Conservation (phyloP, 148 eudicot species). For the Pouteria glomerata region DNA sequence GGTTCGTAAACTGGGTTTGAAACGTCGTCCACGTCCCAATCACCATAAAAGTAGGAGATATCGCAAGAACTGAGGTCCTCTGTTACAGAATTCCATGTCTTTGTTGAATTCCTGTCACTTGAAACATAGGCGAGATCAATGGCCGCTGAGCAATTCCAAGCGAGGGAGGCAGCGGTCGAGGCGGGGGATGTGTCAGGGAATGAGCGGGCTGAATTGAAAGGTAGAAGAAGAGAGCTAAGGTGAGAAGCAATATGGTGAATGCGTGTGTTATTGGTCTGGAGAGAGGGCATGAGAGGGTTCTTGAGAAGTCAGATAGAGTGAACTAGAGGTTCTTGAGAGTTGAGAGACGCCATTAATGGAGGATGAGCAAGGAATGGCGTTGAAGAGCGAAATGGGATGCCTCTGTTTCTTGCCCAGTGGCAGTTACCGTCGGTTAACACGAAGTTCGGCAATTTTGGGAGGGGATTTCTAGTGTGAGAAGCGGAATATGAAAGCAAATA, state of each 20-base stretch:
- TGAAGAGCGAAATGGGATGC: neutral
- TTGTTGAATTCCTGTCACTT: neutral
- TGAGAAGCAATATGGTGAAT: slow-evolving; percentile 18
- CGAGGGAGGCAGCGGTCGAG: neutral
- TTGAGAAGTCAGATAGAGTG: neutral
- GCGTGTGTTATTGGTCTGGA: slow-evolving; percentile 15
- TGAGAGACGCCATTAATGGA: neutral
- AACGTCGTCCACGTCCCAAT: slow-evolving; percentile 48
- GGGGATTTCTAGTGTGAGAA: neutral
- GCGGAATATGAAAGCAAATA: too few species aligned
- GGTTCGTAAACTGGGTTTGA: slow-evolving; percentile 41
- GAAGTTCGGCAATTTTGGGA: neutral
- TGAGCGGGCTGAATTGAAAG: slow-evolving; percentile 1
- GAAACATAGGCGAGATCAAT: neutral
- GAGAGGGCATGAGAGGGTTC: slow-evolving; percentile 9
- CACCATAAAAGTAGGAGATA: slow-evolving; percentile 63
- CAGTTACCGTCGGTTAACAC: neutral
- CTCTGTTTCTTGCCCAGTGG: neutral
- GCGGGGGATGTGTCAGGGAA: slow-evolving; percentile 11
- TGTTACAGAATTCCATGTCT: neutral
- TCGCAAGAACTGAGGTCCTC: slow-evolving; percentile 38
- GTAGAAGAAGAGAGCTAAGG: slow-evolving; percentile 26
- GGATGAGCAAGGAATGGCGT: neutral
- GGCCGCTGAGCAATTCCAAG: neutral
- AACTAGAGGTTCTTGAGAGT: neutral